Conservation (phyloP, 2,329 filamentous ascomycete species). For the Sporothrix pseudoabietina region DNA sequence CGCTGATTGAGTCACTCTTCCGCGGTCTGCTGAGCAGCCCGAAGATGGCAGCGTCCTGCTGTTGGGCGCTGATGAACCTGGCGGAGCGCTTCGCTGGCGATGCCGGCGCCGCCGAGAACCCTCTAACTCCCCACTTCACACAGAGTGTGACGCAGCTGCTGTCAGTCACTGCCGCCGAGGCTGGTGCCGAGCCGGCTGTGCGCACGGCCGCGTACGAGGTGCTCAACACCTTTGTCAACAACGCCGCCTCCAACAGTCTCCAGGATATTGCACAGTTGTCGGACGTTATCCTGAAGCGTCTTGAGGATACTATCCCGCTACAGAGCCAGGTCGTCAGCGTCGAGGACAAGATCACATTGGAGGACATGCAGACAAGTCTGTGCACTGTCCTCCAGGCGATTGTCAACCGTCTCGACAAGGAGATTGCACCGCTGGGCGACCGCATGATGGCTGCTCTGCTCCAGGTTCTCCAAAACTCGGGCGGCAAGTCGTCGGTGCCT, state of each 20-base stretch:
- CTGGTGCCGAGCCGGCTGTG: conserved; percentile 73
- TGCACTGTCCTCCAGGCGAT: conserved; percentile 90
- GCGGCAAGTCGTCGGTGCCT: conserved; percentile 87
- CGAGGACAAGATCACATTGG: conserved; percentile 91
- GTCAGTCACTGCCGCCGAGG: conserved; percentile 76
- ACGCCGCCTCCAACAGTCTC: conserved; percentile 84
- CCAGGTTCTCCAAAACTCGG: conserved; percentile 74
- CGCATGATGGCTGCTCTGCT: conserved; percentile 90
- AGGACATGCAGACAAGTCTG: conserved; percentile 97
- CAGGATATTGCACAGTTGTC: conserved; percentile 78
- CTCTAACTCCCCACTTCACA: conserved; percentile 89
- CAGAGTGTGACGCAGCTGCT: conserved; percentile 85
- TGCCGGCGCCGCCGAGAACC: conserved; percentile 72
- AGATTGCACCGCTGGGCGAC: conserved; percentile 87
- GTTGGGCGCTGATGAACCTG: conserved; percentile 98
- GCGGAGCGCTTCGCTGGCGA: conserved; percentile 94
- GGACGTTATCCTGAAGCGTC: conserved; percentile 83
- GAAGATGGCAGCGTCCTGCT: conserved; percentile 98
- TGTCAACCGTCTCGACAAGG: conserved; percentile 85
- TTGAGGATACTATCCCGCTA: conserved; percentile 86
- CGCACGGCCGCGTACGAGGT: conserved; percentile 97
- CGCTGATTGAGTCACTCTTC: conserved; percentile 86
- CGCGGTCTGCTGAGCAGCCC: conserved; percentile 84
- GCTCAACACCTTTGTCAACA: conserved; percentile 89
- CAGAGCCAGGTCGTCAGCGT: conserved; percentile 94